Base-by-base conservation (phyloP, 2,329 filamentous ascomycete species). In the Balansia obtecta region DNA sequence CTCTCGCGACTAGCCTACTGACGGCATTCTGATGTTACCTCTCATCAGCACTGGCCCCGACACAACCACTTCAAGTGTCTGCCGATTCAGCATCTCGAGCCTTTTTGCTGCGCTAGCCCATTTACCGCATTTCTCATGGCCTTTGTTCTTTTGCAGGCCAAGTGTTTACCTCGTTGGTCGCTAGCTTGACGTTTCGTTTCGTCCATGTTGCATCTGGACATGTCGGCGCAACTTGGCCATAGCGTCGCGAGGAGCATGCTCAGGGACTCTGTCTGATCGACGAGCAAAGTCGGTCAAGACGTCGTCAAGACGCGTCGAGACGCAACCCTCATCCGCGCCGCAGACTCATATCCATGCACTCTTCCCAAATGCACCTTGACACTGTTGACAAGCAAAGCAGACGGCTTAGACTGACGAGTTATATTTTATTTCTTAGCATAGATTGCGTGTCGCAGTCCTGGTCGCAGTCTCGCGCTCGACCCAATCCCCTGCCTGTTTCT, bases 401-500 rank as follows among this genome's bases (percentile, higher is more conserved):
- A 45, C 16, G 11, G 18, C 5, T 20, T 45, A 20, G 34, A 50
- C 48, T 50, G 34, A 49, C 50, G 9, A 37, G 11, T 37, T 15
- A 42, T 27, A 42, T 38, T 38, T n/a, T 33, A 49, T 27, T 12
- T 46, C 39, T 39, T 34, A 37, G 22, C 22, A 49, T 42, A 52
- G 50, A 49, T 46, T 49, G 34, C 42, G 7, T 27, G 33, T 32
- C 20, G n/a, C 32, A 48, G 22, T n/a, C 38, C 30, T 12, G n/a
- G n/a, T 48, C 41, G 46, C 46, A 39, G 38, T 30, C 45, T 15
- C 3, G 22, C 46, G 40, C 51, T 47, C 45, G 32, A 42, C 38
- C 44, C 45, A 52, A 55, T 48, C 51, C 27, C 53, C 51, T 56
- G 53, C 47, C n/a, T n/a, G n/a, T n/a, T n/a, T n/a, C n/a, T n/a